Evolutionary conservation across 345 rosid genomes (phyloP).

Genomic region (Eucalyptus melliodora): DNA sequence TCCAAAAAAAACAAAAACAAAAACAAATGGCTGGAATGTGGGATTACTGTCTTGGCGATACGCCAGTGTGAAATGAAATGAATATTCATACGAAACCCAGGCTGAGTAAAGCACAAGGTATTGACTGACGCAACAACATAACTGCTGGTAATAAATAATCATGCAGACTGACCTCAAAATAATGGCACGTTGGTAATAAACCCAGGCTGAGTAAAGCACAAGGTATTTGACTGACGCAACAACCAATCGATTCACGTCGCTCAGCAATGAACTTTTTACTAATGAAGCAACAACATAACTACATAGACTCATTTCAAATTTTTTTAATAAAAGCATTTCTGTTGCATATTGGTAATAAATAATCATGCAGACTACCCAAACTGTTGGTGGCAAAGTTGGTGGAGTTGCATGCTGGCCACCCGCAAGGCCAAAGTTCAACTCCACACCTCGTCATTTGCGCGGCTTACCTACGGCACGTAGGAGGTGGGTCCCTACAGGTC

Average conservation of each 20-base stretch:
- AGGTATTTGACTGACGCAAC: neutral
- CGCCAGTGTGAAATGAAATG: neutral
- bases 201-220: neutral
- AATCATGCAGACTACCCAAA: neutral
- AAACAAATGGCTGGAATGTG: neutral
- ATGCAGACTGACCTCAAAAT: no score
- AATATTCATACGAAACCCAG: neutral
- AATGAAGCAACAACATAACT: neutral
- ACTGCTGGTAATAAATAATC: no score
- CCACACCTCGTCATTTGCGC: no score
- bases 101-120: neutral
- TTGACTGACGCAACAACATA: no score
- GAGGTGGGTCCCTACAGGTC: no score
- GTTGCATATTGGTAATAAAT: neutral
- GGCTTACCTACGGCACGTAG: fast-evolving
- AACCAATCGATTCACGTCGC: neutral
- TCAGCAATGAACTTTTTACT: neutral
- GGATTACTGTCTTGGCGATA: neutral
- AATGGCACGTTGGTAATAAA: neutral
- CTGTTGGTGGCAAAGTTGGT: no score
- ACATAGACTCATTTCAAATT: neutral
- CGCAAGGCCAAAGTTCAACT: no score
- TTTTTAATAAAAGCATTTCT: neutral
- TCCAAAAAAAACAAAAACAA: no score
- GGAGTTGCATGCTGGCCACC: no score